Evolutionary conservation across 768 basidiomycete genomes (phyloP).

Genomic region (Boletus eberwhitei): DNA sequence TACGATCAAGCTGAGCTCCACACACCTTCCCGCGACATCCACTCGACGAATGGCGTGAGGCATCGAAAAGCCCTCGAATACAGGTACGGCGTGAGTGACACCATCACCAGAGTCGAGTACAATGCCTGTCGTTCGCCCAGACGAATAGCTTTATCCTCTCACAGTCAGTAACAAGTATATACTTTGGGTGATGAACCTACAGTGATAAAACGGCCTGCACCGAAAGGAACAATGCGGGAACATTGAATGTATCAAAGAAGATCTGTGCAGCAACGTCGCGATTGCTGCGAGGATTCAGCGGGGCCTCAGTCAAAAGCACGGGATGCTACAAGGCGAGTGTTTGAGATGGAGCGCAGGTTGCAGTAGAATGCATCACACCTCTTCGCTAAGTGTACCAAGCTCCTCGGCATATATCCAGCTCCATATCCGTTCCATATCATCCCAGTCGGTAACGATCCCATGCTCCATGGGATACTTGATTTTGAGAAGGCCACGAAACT

Average conservation of each 20-base stretch:
- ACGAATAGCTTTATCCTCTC: conserved; percentile 74
- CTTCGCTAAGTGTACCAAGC: conserved; percentile 91
- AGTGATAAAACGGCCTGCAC: conserved; percentile 96
- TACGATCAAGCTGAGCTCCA: neutral
- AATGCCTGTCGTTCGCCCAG: conserved; percentile 97
- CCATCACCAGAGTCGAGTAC: conserved; percentile 99
- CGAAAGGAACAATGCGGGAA: conserved; percentile 93
- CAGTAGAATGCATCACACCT: conserved; percentile 51
- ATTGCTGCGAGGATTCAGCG: conserved; percentile 94
- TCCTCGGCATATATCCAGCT: conserved; percentile 96
- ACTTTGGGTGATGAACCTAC: conserved; percentile 48
- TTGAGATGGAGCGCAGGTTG: neutral
- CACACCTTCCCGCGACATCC: conserved; percentile 91
- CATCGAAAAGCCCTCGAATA: conserved; percentile 99
- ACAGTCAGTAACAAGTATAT: conserved; percentile 6
- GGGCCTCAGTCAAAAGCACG: conserved; percentile 94
- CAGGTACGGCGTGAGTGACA: conserved; percentile 97
- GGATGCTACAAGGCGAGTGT: conserved; percentile 67
- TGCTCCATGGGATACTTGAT: conserved; percentile 99
- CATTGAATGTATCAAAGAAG: conserved; percentile 99
- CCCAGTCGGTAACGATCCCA: conserved; percentile 99
- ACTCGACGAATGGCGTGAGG: conserved; percentile 96
- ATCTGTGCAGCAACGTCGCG: conserved; percentile 97
- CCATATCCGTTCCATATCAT: conserved; percentile 99
- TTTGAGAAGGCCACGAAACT: conserved; percentile 91